Base-by-base conservation (phyloP, 371 early-diverging fungal species). In the Mortierella sp. region DNA sequence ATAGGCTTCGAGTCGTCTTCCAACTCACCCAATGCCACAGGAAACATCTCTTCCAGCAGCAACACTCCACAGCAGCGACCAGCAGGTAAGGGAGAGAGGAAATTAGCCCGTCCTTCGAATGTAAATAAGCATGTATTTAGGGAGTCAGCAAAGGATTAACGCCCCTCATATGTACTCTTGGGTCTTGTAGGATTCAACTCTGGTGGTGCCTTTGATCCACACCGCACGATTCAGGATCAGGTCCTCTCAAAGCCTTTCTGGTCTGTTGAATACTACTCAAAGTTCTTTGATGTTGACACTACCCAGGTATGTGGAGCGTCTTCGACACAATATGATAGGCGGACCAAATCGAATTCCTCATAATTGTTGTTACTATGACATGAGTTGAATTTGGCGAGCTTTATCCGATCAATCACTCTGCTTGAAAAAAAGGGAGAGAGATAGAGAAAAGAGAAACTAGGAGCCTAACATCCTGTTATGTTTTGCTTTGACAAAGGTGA, bases 231-330 rank as follows among this genome's bases (percentile, higher is more conserved):
- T 46, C 63, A 81, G 62, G 62, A 76, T 23, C 60, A 77, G 58
- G 60, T 56, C n/a, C 58, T 57, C 29, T 59, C 62, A 9, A 81
- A 83, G 43, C 84, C 89, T 25, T 81, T 96, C 43, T 95, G 94
- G 94, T 91, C 91, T 0, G 48, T 95, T 6, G 96, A 93, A 59
- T 97, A 95, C 74, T 98, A 96, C 74, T 71, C 92, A 44, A 92
- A 86, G 70, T 98, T 89, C 70, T 98, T 97, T 75, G 92, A 97
- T 64, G 96, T 98, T 2, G 96, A 98, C 68, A 94, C 94, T 1
- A 66, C 82, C 18, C 92, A 95, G 82, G 93, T 92, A 77, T 55
- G 7, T n/a, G 18, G 18, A 26, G 9, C 57, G 3, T 2, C 14
- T 18, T 9, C 28, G 26, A 23, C 9, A 15, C 9, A 21, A 15